Percentiles rank a stretch among this genome's conserved stretches.
Evolutionary conservation across 495 filamentous ascomycete genomes (phyloP).

Genomic region (Aspergillus panamensis): DNA sequence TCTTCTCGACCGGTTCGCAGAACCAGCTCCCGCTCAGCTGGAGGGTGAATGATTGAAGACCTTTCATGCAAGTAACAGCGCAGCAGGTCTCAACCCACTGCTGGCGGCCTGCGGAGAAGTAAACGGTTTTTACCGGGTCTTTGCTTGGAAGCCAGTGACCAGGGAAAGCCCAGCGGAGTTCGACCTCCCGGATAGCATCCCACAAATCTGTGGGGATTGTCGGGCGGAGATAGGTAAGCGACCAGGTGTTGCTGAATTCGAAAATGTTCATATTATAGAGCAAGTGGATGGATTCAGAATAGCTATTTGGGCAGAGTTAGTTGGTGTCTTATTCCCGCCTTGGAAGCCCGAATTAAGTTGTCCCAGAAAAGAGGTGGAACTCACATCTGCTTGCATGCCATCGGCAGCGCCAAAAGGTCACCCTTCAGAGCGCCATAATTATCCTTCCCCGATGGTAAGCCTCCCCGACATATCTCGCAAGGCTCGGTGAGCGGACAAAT

Average conservation of each 20-base stretch:
- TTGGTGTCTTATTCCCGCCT: not conserved
- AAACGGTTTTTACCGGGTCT: conserved; percentile 44
- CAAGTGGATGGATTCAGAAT: conserved; percentile 37
- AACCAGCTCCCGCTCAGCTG: conserved; percentile 41
- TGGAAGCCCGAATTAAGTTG: not conserved
- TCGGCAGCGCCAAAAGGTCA: conserved; percentile 23
- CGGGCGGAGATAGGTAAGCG: conserved; percentile 41
- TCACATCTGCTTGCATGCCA: conserved; percentile 34
- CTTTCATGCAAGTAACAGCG: conserved; percentile 25
- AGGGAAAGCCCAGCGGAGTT: conserved; percentile 46
- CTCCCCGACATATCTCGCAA: conserved; percentile 42
- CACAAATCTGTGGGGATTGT: conserved; percentile 35
- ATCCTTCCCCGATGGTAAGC: conserved; percentile 21
- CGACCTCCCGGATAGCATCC: conserved; percentile 35
- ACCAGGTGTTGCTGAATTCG: conserved; percentile 49
- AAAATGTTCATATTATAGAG: conserved; percentile 42
- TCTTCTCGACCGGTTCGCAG: conserved; percentile 41
- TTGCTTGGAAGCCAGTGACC: conserved; percentile 48
- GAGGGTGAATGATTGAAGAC: conserved; percentile 36
- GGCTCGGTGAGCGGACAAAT: conserved; percentile 29
- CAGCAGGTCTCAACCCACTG: conserved; percentile 45
- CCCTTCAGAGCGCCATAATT: not conserved
- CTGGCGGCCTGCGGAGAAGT: conserved; percentile 40
- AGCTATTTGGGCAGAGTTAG: conserved; percentile 31
- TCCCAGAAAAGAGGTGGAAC: not conserved